phyloP scores from a whole-genome alignment of 2,329 filamentous ascomycete genomes.

The Colletotrichum sp. region DNA sequence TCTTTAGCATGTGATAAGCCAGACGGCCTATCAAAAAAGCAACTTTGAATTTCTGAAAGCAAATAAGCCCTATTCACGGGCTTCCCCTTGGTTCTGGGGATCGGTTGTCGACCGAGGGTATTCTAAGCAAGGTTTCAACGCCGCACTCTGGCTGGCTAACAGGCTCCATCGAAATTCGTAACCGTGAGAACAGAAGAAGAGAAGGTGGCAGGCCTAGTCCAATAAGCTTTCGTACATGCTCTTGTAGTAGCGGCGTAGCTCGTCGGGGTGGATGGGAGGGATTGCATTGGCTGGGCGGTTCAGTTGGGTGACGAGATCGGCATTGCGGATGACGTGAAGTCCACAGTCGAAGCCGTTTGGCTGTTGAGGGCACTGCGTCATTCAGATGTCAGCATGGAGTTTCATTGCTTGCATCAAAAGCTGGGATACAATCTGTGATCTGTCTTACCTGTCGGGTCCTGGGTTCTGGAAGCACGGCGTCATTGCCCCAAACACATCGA shows the following conservation, averaged over 20 bases:
- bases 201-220: no score
- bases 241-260: not conserved
- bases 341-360: not conserved
- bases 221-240: not conserved
- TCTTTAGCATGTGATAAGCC: no score
- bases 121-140: not conserved
- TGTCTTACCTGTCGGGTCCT: rapidly evolving
- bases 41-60: no score
- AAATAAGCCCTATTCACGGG: no score
- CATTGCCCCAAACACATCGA: not conserved
- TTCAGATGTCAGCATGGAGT: not conserved
- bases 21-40: no score
- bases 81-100: no score
- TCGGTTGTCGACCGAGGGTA: not conserved
- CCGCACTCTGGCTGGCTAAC: not conserved
- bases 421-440: no score
- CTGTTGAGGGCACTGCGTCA: not conserved
- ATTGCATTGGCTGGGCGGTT: not conserved
- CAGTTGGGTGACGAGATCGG: not conserved
- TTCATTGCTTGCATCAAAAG: not conserved
- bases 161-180: not conserved
- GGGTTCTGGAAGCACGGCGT: not conserved
- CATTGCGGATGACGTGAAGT: not conserved
- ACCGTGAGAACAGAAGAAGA: not conserved
- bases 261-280: not conserved